Base-by-base conservation (phyloP, 2,329 filamentous ascomycete species). In the Periconia digitata region DNA sequence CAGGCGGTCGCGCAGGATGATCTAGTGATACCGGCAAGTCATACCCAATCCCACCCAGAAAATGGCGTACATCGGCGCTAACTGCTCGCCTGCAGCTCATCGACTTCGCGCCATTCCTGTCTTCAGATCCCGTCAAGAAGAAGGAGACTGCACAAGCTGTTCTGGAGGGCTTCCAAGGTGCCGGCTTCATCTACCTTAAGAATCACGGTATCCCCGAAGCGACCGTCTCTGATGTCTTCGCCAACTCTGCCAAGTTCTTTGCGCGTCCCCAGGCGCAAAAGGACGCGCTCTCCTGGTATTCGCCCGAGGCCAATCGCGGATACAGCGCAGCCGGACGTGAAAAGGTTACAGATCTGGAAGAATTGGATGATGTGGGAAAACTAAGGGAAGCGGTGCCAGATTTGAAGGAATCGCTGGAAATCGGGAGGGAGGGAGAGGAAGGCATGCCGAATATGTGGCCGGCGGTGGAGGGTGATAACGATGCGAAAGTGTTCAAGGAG, bases 121-220 rank as follows among this genome's bases (percentile, higher is more conserved):
- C 79, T 48, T 87, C 87, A 27, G 78, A 79, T 17, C 74, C 81
- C 0, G 62, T 77, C 8, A 76, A 87, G 57, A 87, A 86, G 59
- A 74, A 79, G 43, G 73, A 79, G 37, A 84, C 88, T 1, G 91
- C 90, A 18, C 72, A 83, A 44, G 83, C 86, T 35, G 85, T 96
- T 58, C 84, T 92, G 12, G 67, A 84, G 44, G 91, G 89, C 36
- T 95, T 96, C 75, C 87, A 91, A 62, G 86, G 82, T 1, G 88
- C 91, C 2, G 92, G 92, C 48, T 96, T 96, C 76, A 82, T 96
- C 55, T 96, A 96, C 72, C 82, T 95, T 34, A 85, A 85, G 60
- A 89, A 92, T 70, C 85, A 92, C 57, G 82, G 87, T 35, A 86
- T 96, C 51, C 72, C 84, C 0, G 62, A 80, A 3, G 73, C 80